Evolutionary conservation across 2,329 filamentous ascomycete genomes (phyloP).

Genomic region (Aspergillus thermomutatus): DNA sequence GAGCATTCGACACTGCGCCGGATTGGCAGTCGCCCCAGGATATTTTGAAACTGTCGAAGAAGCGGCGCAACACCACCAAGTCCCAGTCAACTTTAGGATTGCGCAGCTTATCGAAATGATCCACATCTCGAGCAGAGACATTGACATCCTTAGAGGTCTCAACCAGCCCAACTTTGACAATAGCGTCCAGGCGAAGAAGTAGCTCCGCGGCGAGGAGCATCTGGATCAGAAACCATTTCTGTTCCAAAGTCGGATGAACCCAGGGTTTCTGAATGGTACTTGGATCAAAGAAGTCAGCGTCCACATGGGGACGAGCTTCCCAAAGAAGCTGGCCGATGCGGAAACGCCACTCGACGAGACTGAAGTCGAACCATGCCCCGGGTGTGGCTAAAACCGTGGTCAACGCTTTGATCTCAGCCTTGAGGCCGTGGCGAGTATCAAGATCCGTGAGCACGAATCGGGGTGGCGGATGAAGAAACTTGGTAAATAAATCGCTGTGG

Average conservation of each 20-base stretch:
- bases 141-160: slow-evolving; percentile 36
- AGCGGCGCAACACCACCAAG: slow-evolving; percentile 51
- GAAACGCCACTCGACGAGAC: slow-evolving; percentile 45
- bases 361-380: slow-evolving; percentile 49
- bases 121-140: slow-evolving; percentile 43
- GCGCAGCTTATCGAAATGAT: slow-evolving; percentile 45
- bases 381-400: slow-evolving; percentile 40
- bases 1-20: background rate
- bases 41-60: slow-evolving; percentile 51
- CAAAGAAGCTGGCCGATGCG: slow-evolving; percentile 46
- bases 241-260: slow-evolving; percentile 35
- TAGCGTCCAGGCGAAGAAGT: slow-evolving; percentile 52
- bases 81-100: slow-evolving; percentile 57
- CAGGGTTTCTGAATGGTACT: slow-evolving; percentile 19
- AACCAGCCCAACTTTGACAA: slow-evolving; percentile 40
- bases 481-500: slow-evolving; percentile 34
- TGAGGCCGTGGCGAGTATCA: slow-evolving; percentile 33
- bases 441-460: slow-evolving; percentile 21
- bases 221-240: slow-evolving; percentile 55
- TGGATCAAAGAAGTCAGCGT: slow-evolving; percentile 30
- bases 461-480: slow-evolving; percentile 37
- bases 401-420: slow-evolving; percentile 46
- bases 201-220: slow-evolving; percentile 54
- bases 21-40: slow-evolving; percentile 17
- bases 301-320: slow-evolving; percentile 35